Base-by-base conservation (phyloP, 108 stramenopile species). In the Stephanodiscus triporus region DNA sequence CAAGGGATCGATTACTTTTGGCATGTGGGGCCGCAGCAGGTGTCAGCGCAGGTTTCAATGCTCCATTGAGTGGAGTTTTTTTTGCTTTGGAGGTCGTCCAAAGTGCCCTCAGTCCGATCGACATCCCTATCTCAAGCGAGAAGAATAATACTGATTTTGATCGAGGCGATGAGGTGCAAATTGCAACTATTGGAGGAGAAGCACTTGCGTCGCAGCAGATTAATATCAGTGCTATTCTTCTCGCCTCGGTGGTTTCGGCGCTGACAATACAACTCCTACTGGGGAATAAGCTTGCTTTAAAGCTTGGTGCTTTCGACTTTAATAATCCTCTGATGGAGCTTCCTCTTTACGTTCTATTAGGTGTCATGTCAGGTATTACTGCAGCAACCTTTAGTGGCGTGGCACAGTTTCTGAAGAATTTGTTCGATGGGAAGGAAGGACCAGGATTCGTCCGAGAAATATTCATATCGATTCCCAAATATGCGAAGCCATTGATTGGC, bases 1-100 rank as follows among this genome's bases (percentile, higher is more conserved):
- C 72, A 11, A 43, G 88, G 17, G 84, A 89, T 84, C 77, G 89
- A 54, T 74, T 96, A 13, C 76, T 92, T 30, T 65, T 96, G 50
- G 85, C 87, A 9, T 93, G 90, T 60, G 97, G 97, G 19, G 94
- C 93, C 17, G 96, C 96, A 19, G 94, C 97, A 1, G 97, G 97
- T 24, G 97, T 97, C 0, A 83, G 93, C 24, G 93, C 94, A 27
- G 97, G 97, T 27, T 97, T 97, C 78, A 95, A 96, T 78, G 97
- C 97, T 43, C 97, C 97, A 13, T 70, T 97, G 51, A 88, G 94
- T 22, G 97, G 97, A 22, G 92, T 96, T 9, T 97, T 97, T 70
- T 97, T 96, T 81, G 92, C 96, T 5, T 71, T 97, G 72, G 97
- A 97, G 72, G 83, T 93, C 38, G 77, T 93, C 19, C 92, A 93